Evolutionary conservation across 179 eudicot genomes (phyloP), one percentile per base, ranked within the genome.

Genomic region (Amaranthus tricolor): DNA sequence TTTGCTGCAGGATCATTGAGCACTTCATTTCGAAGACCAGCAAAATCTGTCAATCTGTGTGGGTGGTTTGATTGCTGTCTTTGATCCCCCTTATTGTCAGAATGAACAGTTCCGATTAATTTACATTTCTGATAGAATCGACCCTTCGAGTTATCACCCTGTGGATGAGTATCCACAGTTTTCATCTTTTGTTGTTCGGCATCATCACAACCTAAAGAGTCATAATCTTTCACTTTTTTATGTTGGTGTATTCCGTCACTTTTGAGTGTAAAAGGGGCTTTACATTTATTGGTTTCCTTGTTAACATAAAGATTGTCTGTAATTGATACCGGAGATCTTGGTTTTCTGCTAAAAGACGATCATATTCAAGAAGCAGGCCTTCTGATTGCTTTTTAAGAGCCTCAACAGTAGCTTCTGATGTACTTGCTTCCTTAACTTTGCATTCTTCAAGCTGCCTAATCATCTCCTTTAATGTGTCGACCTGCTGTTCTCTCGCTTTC

Each of bases 1-100:
- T 88, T 88, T 1, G 58, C 56, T 66, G 66, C 59, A 77, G 75
- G 15, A 61, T 77, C 72, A 54, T 72, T 51, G 15, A 51, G 58
- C 15, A 20, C 53, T 57, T 61, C 76, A 14, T 62, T 58, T 16
- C 70, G 57, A 72, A 62, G 52, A 73, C 62, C 67, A 63, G 66
- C 60, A 69, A 74, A 71, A 70, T 76, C 50, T 55, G 83, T 70
- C 24, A 69, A 60, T 8, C 74, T 80, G 73, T 52, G 79, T 44
- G 75, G 77, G 50, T 74, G 68, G 75, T 74, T 51, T 44, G 74
- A 48, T 74, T 59, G 69, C 31, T 71, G 77, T 24, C 50, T 24
- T 55, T 54, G 70, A 56, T 71, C 69, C 19, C 75, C 85, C 68
- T 66, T 59, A 74, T 61, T 17, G 75, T 63, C 81, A 63, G 74